Evolutionary conservation across 208 protist genomes (phyloP).

Genomic region (Crithidia thermophila): DNA sequence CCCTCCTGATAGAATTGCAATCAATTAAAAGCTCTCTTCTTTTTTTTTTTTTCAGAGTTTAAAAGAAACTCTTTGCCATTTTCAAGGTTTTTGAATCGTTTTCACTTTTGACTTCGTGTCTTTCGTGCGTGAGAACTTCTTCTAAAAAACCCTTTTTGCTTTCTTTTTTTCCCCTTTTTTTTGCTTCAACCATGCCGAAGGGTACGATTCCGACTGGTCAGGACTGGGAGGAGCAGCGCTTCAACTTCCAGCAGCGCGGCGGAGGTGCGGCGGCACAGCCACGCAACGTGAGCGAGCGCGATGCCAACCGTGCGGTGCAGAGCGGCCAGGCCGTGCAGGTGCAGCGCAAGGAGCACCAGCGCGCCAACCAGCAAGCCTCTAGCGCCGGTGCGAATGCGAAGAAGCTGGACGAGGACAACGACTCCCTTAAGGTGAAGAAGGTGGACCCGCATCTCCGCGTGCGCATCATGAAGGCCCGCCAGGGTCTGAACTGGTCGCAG

Average conservation of each 20-base stretch:
- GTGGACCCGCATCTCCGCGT: slow-evolving; percentile 80
- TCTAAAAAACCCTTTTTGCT: background rate
- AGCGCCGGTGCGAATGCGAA: slow-evolving; percentile 82
- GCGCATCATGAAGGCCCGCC: slow-evolving; percentile 81
- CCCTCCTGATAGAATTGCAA: background rate
- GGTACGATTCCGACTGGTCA: slow-evolving; percentile 63
- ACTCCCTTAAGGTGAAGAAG: slow-evolving; percentile 86
- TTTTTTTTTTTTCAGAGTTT: slow-evolving; percentile 21
- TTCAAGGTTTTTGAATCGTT: background rate
- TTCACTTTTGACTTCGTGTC: slow-evolving; percentile 4
- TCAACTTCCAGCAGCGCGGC: slow-evolving; percentile 67
- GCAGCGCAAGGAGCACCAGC: slow-evolving; percentile 69
- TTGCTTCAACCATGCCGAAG: slow-evolving; percentile 40
- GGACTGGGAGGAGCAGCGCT: slow-evolving; percentile 91
- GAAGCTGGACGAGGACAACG: slow-evolving; percentile 88
- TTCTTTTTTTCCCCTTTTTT: background rate
- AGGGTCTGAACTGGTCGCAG: slow-evolving; percentile 87
- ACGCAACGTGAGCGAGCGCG: slow-evolving; percentile 58
- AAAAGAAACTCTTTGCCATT: background rate
- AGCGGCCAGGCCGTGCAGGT: slow-evolving; percentile 70
- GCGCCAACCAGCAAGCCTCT: slow-evolving; percentile 63
- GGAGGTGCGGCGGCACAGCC: slow-evolving; percentile 29
- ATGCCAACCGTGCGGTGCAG: slow-evolving; percentile 80
- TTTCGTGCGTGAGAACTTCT: background rate
- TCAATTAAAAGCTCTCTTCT: slow-evolving; percentile 7